Evolutionary conservation across 305 asterid genomes (phyloP), one percentile per base, ranked within the genome.

Genomic region (Fraxinus paxiana): DNA sequence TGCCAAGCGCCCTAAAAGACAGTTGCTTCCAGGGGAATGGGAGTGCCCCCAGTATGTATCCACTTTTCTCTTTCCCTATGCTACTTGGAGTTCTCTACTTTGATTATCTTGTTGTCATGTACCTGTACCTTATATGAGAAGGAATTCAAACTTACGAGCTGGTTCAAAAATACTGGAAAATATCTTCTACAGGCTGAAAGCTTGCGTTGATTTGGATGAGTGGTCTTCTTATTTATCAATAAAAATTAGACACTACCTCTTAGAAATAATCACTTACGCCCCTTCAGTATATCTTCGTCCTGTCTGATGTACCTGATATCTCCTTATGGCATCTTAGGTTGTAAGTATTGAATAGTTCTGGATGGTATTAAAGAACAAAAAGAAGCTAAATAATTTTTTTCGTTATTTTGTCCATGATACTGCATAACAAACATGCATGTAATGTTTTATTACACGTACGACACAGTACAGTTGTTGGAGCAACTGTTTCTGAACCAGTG

Each of bases 1-100:
- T 87, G 97, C 94, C 83, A 95, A 95, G 82, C 98, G 98, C 78
- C 98, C 98, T 2, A 92, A 95, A 90, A 87, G 97, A 82, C 93
- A 95, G 91, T 86, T 95, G 88, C 98, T 95, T 90, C 98, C 98
- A 63, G 98, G 98, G 88, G 98, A 95, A 84, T 95, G 98, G 98
- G 98, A 93, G 84, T 95, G 98, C 88, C 97, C 98, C 43, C 90
- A 91, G 98, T 95, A 92, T 77, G 89, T 88, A 67, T 30, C 73
- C 77, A 61, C 80, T 20, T 67, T 35, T 71, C 82, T 78, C 83
- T 61, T 63, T 2, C 77, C 37, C 31, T 75, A 12, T 28, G 20
- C 20, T 17, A 37, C 38, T 24, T 43, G 7, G 22, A 41, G 37
- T 24, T 75, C 13, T 43, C 78, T 20, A 22, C 6, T 41, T 75